These are phyloP conservation scores for Pleoardoris graminearum DNA, from an alignment of 2,329 filamentous ascomycete species.

Conservation along the genomic window DNA sequence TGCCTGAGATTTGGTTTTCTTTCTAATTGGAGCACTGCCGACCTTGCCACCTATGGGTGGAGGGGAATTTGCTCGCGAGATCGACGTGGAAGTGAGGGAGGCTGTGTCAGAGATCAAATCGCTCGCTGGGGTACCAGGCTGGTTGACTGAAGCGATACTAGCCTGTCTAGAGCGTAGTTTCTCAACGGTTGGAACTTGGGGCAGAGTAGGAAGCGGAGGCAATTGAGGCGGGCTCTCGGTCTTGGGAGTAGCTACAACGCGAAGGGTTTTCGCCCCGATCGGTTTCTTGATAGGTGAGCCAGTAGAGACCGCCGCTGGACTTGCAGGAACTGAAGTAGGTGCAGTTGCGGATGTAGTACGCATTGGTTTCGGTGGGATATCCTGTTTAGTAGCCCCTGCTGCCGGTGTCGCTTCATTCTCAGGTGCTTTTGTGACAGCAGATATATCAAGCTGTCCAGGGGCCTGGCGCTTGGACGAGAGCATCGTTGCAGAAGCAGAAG, in stretches of 20 bases:
- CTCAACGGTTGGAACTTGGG: conserved; percentile 42
- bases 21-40: conserved; percentile 68
- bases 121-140: conserved; percentile 73
- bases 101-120: conserved; percentile 77
- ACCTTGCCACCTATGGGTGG: conserved; percentile 62
- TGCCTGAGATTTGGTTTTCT: conserved; percentile 76
- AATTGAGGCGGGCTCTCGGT: conserved; percentile 57
- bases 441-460: conserved; percentile 54
- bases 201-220: conserved; percentile 37
- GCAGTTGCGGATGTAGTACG: conserved; percentile 43
- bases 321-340: conserved; percentile 55
- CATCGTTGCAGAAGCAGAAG: conserved; percentile 14
- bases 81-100: conserved; percentile 71
- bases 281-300: conserved; percentile 49
- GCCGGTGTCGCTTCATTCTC: conserved; percentile 23
- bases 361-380: conserved; percentile 27
- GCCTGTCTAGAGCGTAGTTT: conserved; percentile 56
- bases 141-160: conserved; percentile 61
- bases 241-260: conserved; percentile 70
- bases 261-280: conserved; percentile 63
- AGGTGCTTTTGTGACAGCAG: conserved; percentile 40
- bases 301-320: conserved; percentile 56
- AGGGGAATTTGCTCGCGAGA: conserved; percentile 74
- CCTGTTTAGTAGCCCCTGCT: conserved; percentile 23
- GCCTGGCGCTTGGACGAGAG: conserved; percentile 43